Evolutionary conservation across 1,284 basidiomycete species (phyloP), one percentile per base, ranked within the genome.

Genomic region (Papiliotrema fonsecae): DNA sequence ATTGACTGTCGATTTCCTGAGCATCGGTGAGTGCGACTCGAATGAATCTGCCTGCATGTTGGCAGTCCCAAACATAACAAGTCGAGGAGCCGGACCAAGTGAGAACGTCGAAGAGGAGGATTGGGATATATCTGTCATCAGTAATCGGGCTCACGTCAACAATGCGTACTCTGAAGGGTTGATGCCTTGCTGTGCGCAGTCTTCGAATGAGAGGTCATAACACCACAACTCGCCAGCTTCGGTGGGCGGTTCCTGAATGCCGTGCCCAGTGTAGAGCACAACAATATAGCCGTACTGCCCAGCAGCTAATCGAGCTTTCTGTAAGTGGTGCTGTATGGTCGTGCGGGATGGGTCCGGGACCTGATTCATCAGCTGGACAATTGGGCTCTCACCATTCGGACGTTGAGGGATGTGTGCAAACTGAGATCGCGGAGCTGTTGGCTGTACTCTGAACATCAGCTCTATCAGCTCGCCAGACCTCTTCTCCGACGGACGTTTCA

Each of bases 191-290:
- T 59, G 49, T 13, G 56, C 47, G 47, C 57, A 64, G 21, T 68
- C 64, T 28, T 66, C 65, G 38, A 68, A 68, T 2, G 49, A 49
- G 34, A 43, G 50, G 48, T 68, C 64, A 41, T 68, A 66, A 37
- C 64, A 66, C 65, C 65, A 68, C 36, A 68, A 36, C 53, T 68
- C 65, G 5, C 65, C 65, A 4, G 64, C 62, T 36, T 68, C 64
- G 5, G 65, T 68, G 16, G 65, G 65, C 0, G 65, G 62, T 45
- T 68, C 65, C 47, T 68, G 64, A 9, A 68, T 68, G 1, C 65
- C 65, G 45, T 68, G 65, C 5, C 64, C 62, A 22, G 45, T 50
- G 48, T 68, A 68, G 22, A 65, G 35, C 22, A 61, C 62, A 2
- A 61, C 58, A 16, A 68, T 44, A 39, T 68, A 68, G 32, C 51